These are phyloP conservation scores for Paecilomyces formosus DNA, from an alignment of 2,329 filamentous ascomycete genomes.

Conservation along the genomic window DNA sequence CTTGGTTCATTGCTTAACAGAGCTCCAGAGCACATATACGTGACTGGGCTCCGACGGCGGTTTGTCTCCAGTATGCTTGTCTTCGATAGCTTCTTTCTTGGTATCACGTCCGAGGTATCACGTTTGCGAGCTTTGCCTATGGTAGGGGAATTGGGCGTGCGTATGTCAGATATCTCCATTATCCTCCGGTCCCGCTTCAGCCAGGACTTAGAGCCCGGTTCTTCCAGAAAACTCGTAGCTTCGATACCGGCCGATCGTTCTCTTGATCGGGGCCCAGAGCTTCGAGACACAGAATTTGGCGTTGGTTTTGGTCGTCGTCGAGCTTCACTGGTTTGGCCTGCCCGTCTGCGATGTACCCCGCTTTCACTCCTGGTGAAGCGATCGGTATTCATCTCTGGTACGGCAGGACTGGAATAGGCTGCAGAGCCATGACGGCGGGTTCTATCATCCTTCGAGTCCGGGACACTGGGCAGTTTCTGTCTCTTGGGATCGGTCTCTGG, in stretches of 20 bases:
- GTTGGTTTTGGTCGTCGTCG: neutral
- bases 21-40: neutral
- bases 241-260: neutral
- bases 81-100: neutral
- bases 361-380: neutral
- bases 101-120: neutral
- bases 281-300: neutral
- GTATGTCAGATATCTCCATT: conserved; percentile 6
- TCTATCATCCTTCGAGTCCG: conserved; percentile 8
- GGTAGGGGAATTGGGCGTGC: conserved; percentile 25
- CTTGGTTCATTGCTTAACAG: neutral
- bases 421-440: neutral
- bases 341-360: neutral
- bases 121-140: neutral
- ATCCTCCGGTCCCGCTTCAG: conserved; percentile 21
- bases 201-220: conserved; percentile 10
- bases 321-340: neutral
- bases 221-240: conserved; percentile 1
- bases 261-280: neutral
- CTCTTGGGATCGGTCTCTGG: conserved; percentile 20
- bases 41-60: neutral
- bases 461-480: conserved; percentile 11
- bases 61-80: neutral
- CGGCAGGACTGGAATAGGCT: conserved; percentile 1
- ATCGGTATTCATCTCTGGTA: neutral